phyloP scores from a whole-genome alignment of 2,329 filamentous ascomycete species.

The Calonectria pseudoreteaudii region DNA sequence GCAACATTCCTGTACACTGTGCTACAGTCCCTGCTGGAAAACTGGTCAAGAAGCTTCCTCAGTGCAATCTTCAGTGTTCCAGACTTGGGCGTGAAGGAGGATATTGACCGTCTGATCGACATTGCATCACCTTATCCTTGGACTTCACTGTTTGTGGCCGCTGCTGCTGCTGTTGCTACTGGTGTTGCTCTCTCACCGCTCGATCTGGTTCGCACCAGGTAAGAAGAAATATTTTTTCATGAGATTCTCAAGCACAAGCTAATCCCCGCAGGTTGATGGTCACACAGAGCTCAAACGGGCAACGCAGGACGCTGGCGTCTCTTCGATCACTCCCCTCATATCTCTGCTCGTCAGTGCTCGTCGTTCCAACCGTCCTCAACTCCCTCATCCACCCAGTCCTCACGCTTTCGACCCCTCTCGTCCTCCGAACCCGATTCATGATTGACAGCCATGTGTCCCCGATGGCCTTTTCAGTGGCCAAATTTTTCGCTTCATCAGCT shows the following conservation, averaged over 20 bases:
- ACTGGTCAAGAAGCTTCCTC: conserved; percentile 91
- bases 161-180: conserved; percentile 74
- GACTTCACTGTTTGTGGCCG: conserved; percentile 80
- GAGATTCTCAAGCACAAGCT: conserved; percentile 31
- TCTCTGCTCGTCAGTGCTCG: conserved; percentile 75
- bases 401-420: conserved; percentile 83
- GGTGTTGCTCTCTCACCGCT: conserved; percentile 87
- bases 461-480: conserved; percentile 82
- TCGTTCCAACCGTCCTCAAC: conserved; percentile 88
- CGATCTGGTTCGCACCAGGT: conserved; percentile 86
- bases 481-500: conserved; percentile 82
- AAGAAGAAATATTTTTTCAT: conserved; percentile 47
- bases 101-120: conserved; percentile 79
- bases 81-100: conserved; percentile 80
- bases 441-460: conserved; percentile 87
- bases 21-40: conserved; percentile 87
- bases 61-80: conserved; percentile 91
- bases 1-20: conserved; percentile 92
- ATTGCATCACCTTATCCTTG: conserved; percentile 84
- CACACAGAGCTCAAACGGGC: conserved; percentile 79
- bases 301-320: conserved; percentile 82
- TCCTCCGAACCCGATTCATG: conserved; percentile 85
- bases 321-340: conserved; percentile 84
- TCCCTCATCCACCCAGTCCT: conserved; percentile 86
- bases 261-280: conserved; percentile 76